phyloP scores from a whole-genome alignment of 1,284 basidiomycete genomes.

The Leccinum subrobustum region DNA sequence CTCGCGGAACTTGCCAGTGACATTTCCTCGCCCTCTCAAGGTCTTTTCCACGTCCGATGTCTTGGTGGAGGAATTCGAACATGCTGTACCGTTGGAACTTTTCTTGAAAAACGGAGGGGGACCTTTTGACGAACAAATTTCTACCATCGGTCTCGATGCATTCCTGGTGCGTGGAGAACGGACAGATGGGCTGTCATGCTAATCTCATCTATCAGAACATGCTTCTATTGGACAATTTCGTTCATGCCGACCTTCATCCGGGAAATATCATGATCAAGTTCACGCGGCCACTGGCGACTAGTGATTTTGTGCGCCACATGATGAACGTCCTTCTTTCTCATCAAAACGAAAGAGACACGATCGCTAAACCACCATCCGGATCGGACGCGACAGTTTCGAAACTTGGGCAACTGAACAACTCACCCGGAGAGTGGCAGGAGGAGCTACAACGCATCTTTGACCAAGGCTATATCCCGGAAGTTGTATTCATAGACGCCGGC shows the following conservation, averaged over 20 bases:
- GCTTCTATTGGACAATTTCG: conserved; percentile 97
- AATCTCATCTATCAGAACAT: conserved; percentile 69
- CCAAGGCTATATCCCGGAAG: conserved; percentile 88
- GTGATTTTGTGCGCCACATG: conserved; percentile 57
- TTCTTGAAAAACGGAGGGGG: conserved; percentile 92
- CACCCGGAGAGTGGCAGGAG: conserved; percentile 68
- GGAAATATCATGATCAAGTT: conserved; percentile 99
- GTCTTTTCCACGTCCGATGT: conserved; percentile 80
- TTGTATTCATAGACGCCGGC: conserved; percentile 96
- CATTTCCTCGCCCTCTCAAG: conserved; percentile 86
- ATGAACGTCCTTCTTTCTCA: conserved; percentile 41
- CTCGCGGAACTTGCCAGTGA: conserved; percentile 75
- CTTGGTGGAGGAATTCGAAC: conserved; percentile 91
- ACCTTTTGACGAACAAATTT: conserved; percentile 87
- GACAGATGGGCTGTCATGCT: conserved; percentile 8
- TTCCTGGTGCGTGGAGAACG: conserved; percentile 70
- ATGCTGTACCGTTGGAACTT: conserved; percentile 87
- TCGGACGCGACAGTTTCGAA: conserved; percentile 69
- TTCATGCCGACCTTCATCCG: conserved; percentile 92
- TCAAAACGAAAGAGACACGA: conserved; percentile 32
- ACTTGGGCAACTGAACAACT: conserved; percentile 57
- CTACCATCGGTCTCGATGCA: conserved; percentile 92
- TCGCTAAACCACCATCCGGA: conserved; percentile 41
- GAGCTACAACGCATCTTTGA: conserved; percentile 65
- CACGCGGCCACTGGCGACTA: conserved; percentile 72